These are phyloP conservation scores for Olyra latifolia DNA, from an alignment of 176 grass and related monocot genomes.

Conservation along the genomic window DNA sequence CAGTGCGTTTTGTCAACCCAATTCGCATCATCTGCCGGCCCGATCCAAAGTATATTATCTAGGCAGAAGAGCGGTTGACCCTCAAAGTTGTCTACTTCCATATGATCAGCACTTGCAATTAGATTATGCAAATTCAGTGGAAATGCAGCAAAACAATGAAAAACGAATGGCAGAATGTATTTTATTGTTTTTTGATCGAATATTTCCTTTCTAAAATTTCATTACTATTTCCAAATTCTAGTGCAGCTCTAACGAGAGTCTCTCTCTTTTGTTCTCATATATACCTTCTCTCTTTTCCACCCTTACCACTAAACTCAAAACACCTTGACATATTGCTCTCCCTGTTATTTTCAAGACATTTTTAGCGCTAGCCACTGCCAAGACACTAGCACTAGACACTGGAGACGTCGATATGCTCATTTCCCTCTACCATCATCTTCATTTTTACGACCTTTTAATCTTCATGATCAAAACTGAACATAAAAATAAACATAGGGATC, in stretches of 20 bases:
- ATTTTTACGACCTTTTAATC: background rate
- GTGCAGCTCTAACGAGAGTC: too few relatives aligned
- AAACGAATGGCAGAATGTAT: background rate
- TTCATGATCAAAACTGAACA: background rate
- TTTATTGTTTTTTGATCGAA: background rate
- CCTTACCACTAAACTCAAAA: too few relatives aligned
- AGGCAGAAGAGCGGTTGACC: constrained; percentile 20
- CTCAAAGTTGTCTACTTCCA: background rate
- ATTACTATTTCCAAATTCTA: too few relatives aligned
- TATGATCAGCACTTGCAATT: background rate
- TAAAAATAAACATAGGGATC: background rate
- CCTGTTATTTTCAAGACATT: too few relatives aligned
- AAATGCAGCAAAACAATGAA: background rate
- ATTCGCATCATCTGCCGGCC: background rate
- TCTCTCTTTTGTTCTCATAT: too few relatives aligned
- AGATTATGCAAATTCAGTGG: background rate
- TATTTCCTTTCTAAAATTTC: background rate
- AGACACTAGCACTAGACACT: too few relatives aligned
- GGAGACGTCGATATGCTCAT: background rate
- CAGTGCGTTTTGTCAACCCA: constrained; percentile 20
- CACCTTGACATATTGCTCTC: too few relatives aligned
- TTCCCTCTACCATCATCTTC: background rate
- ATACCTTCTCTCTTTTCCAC: too few relatives aligned
- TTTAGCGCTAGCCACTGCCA: too few relatives aligned
- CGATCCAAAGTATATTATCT: background rate